phyloP scores from a whole-genome alignment of 768 basidiomycete genomes.

The Tricholoma saponaceum region DNA sequence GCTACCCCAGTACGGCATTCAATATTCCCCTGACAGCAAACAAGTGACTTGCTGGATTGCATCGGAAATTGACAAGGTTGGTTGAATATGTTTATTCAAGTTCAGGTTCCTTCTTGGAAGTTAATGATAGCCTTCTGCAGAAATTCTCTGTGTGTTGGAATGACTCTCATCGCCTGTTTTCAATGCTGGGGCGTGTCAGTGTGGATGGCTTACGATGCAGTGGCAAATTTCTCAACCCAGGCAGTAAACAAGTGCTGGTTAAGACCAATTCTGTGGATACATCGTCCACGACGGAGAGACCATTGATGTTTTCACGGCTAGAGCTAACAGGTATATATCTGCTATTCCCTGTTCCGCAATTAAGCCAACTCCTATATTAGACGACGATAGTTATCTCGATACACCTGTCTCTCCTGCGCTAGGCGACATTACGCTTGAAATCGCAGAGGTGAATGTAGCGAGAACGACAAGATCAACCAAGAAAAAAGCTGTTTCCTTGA shows the following conservation, averaged over 20 bases:
- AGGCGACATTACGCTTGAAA: conserved; percentile 12
- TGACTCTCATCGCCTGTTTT: background rate
- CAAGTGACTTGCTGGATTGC: conserved; percentile 26
- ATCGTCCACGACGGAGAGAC: conserved; percentile 6
- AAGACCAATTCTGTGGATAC: background rate
- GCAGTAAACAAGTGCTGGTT: background rate
- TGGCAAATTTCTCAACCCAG: background rate
- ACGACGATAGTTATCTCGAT: conserved; percentile 16
- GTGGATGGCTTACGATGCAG: background rate
- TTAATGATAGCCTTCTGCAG: background rate
- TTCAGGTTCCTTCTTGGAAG: background rate
- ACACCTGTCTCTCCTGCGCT: conserved; percentile 1
- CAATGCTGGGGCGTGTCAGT: background rate
- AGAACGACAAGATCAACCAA: too few relatives aligned
- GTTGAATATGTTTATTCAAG: background rate
- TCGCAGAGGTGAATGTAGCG: background rate
- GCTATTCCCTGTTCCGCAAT: background rate
- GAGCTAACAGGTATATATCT: conserved; percentile 14
- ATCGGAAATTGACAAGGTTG: conserved; percentile 21
- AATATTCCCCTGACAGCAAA: conserved; percentile 13
- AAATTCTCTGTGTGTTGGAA: background rate
- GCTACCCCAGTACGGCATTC: conserved; percentile 12
- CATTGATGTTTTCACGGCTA: conserved; percentile 15
- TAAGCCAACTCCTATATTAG: conserved; percentile 1
- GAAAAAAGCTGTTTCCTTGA: background rate